Evolutionary conservation across 805 yeast genomes (phyloP), one percentile per base, ranked within the genome.

Genomic region (Candida peoriensis): DNA sequence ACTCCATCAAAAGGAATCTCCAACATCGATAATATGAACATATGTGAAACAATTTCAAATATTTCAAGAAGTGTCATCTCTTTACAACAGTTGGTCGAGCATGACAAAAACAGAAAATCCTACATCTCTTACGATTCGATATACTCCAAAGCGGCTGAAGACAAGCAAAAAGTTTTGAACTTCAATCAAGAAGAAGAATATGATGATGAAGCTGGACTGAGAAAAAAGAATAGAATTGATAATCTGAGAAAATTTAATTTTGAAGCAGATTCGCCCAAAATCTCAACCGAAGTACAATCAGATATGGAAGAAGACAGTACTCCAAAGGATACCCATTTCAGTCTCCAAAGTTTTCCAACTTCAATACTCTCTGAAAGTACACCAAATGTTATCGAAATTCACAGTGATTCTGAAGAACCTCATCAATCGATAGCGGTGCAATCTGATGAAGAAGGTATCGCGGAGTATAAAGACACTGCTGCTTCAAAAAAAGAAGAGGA

Each of bases 51-150:
- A 4, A 44, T 52, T 15, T 45, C 57, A 5, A 43, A 44, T 29
- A 50, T 50, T 20, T 47, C 52, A 4, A 46, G 28, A 30, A 52
- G 47, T 32, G 53, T 48, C 11, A 17, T 47, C 4, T 44, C 52
- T 12, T 33, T 48, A 10, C 51, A 44, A 28, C 45, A 42, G 7
- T n/a, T 34, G 28, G 22, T 14, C 14, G 29, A 31, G 10, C 39
- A 31, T 17, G 31, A 33, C 17, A 42, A 36, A n/a, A 26, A 22
- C 13, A 37, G 24, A 19, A 42, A 64, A 39, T 78, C 83, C 1
- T 77, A 76, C 45, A 44, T 76, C 31, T 73, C 81, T 25, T 78
- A 78, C 42, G 82, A 78, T 49, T 76, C 83, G 1, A 72, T 70
- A 1, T 58, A 70, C 28, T 73, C 81, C 4, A 25, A 21, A 22